A percentile compares a stretch with the other conserved stretches of the same genome.
These are phyloP conservation scores for Albugo candida DNA, from an alignment of 352 stramenopile genomes.

Conservation along the genomic window DNA sequence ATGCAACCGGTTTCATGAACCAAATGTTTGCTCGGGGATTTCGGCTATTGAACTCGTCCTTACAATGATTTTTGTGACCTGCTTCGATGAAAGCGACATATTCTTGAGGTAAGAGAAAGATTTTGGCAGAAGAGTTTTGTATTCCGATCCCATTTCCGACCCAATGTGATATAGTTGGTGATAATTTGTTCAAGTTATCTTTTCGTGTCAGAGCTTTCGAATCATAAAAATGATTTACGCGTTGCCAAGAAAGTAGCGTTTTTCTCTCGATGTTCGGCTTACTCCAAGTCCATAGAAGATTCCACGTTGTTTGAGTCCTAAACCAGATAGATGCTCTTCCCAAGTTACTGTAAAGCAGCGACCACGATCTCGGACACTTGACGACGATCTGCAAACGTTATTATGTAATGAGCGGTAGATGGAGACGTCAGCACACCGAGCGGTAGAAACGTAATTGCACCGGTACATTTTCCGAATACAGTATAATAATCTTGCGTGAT, in stretches of 20 bases:
- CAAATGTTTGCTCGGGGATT: slow-evolving; percentile 67
- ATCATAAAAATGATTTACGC: slow-evolving; percentile 90
- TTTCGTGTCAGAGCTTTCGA: too few relatives aligned
- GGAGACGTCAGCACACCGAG: slow-evolving; percentile 15
- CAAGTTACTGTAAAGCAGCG: slow-evolving; percentile 32
- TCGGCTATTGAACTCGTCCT: too few relatives aligned
- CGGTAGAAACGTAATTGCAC: slow-evolving; percentile 15
- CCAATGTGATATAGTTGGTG: too few relatives aligned
- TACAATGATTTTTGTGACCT: too few relatives aligned
- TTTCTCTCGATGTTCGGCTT: slow-evolving; percentile 66
- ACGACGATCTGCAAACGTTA: slow-evolving; percentile 49
- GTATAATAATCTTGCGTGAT: slow-evolving; percentile 78
- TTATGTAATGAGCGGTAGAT: slow-evolving; percentile 49
- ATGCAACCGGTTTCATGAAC: slow-evolving; percentile 88
- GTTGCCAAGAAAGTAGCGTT: slow-evolving; percentile 78
- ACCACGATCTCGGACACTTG: slow-evolving; percentile 76
- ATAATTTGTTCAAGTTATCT: too few relatives aligned
- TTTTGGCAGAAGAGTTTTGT: slow-evolving; percentile 84
- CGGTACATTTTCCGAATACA: slow-evolving; percentile 39
- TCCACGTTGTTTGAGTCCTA: slow-evolving; percentile 80
- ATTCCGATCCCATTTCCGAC: too few relatives aligned
- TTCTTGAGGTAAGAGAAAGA: slow-evolving; percentile 86
- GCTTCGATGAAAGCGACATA: slow-evolving; percentile 79
- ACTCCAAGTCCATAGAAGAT: slow-evolving; percentile 83
- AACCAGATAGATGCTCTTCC: slow-evolving; percentile 51